Base-by-base conservation (phyloP, 208 protist genomes). In the Acanthamoeba quina region DNA sequence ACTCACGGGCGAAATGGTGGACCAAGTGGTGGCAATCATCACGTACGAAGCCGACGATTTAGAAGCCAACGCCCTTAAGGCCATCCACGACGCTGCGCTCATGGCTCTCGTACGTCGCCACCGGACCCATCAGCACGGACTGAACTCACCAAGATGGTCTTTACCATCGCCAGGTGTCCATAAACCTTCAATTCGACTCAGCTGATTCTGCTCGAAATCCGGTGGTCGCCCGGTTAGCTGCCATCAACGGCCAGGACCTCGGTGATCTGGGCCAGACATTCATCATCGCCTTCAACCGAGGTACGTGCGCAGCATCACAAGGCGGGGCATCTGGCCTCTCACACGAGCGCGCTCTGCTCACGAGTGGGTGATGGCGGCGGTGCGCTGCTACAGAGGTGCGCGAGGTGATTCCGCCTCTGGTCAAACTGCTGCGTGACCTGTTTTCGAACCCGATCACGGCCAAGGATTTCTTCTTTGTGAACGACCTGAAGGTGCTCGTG, bases 361-460 rank as follows among this genome's bases (percentile, higher is more conserved):
- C n/a, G n/a, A n/a, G n/a, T n/a, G n/a, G n/a, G n/a, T n/a, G n/a
- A n/a, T n/a, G n/a, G n/a, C n/a, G n/a, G n/a, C n/a, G n/a, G n/a
- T n/a, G n/a, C n/a, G n/a, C n/a, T n/a, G n/a, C n/a, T n/a, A n/a
- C 78, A 86, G 78, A 86, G 78, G 78, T 86, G 78, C 44, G 52
- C 24, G 78, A 86, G 78, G 49, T 86, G 34, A 54, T 86, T 19
- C 44, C 78, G 47, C 78, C 78, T 3, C 19, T 86, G 78, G 78
- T 54, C 29, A 86, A 86, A 37, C 78, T 86, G 24, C 44, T 86
- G 49, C 44, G 52, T 3, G 78, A 86, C 31, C 13, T 86, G 17
- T 86, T 86, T 37, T 64, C 78, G 13, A 49, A 86, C 21, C 78
- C 78, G n/a, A 26, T 21, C 37, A 86, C 78, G 49, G 78, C 78